A percentile compares a stretch with the other conserved stretches of the same genome.
These are phyloP conservation scores for Beauveria pseudobassiana DNA, from an alignment of 2,329 filamentous ascomycete genomes.

Conservation along the genomic window DNA sequence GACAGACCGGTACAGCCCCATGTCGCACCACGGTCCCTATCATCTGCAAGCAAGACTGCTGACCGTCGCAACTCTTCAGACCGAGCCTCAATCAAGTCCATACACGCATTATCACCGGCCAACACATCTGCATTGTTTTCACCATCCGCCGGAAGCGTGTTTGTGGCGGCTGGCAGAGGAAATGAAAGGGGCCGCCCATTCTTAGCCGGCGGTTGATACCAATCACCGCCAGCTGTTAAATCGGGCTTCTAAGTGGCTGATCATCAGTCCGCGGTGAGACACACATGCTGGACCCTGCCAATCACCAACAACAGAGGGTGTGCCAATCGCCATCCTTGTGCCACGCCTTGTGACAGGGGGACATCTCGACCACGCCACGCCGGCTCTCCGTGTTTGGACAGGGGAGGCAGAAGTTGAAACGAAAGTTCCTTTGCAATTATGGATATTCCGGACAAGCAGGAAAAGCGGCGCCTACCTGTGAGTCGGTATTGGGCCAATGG, in stretches of 20 bases:
- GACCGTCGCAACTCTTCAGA: not conserved
- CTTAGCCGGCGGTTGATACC: not conserved
- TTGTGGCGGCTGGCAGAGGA: conserved; percentile 2
- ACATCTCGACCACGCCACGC: not conserved
- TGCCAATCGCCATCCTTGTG: not conserved
- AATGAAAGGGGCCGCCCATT: conserved; percentile 7
- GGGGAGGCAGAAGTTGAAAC: conserved; percentile 2
- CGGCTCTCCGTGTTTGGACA: not conserved
- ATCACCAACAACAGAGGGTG: conserved; percentile 6
- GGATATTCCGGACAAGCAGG: not conserved
- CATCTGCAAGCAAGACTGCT: not conserved
- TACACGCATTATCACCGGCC: not conserved
- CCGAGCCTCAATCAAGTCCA: not conserved
- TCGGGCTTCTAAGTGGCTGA: conserved; percentile 8
- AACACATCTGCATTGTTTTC: not conserved
- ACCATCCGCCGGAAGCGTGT: not conserved
- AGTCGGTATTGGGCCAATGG: not conserved
- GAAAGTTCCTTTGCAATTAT: not conserved
- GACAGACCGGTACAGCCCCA: not conserved
- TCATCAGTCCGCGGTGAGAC: conserved; percentile 5
- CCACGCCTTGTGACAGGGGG: conserved; percentile 2
- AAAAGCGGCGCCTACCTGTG: not conserved
- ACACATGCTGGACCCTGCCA: conserved; percentile 8
- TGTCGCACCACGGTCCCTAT: conserved; percentile 1
- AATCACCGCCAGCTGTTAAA: not conserved